These are phyloP conservation scores for Zangia roseola DNA, from an alignment of 768 basidiomycete genomes.

Conservation along the genomic window DNA sequence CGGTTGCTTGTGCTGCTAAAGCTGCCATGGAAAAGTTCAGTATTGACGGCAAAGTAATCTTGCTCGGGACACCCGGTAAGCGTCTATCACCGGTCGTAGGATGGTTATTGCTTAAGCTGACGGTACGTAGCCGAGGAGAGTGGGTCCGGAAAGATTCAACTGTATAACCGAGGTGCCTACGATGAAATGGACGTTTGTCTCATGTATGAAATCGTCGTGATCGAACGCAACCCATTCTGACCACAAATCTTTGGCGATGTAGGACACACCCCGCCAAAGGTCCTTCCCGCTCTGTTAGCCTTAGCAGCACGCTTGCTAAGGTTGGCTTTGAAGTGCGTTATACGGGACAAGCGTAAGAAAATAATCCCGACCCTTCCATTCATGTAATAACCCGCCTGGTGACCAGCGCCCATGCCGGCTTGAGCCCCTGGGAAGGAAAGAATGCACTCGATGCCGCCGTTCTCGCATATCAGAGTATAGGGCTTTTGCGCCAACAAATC, in stretches of 20 bases:
- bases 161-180: constrained; percentile 76
- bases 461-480: constrained; percentile 76
- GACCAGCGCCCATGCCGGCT: constrained; percentile 68
- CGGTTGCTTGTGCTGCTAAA: constrained; percentile 65
- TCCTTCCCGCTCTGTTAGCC: constrained; percentile 62
- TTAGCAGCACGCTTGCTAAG: constrained; percentile 66
- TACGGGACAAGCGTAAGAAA: constrained; percentile 64
- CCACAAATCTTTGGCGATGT: neutral
- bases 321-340: constrained; percentile 63
- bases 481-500: constrained; percentile 79
- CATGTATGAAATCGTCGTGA: constrained; percentile 45
- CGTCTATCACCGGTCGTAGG: neutral
- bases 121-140: constrained; percentile 66
- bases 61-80: constrained; percentile 78
- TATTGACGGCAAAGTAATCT: constrained; percentile 64
- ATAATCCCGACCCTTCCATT: neutral
- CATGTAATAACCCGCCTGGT: no score
- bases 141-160: constrained; percentile 65
- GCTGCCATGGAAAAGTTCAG: constrained; percentile 58
- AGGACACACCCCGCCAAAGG: constrained; percentile 87
- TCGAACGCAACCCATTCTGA: no score
- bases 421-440: constrained; percentile 82
- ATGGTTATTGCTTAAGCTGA: neutral
- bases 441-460: constrained; percentile 90
- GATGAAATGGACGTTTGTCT: constrained; percentile 74